A percentile compares a stretch with the other conserved stretches of the same genome.
phyloP scores from a whole-genome alignment of 1,284 basidiomycete species.

The Pseudozyma thailandica region DNA sequence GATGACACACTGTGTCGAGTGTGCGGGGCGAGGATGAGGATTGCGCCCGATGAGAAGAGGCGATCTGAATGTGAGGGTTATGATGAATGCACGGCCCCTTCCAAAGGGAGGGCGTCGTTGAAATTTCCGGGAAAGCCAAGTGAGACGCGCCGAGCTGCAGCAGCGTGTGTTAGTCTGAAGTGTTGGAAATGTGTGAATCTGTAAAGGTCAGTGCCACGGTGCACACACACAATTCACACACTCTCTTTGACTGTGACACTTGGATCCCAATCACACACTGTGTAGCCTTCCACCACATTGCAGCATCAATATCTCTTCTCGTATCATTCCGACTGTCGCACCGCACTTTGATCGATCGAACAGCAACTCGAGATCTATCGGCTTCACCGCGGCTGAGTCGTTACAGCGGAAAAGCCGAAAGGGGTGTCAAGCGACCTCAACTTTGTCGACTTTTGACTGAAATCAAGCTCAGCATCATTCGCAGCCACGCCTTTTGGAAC shows the following conservation, averaged over 20 bases:
- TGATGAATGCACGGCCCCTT: no score
- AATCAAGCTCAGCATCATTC: neutral
- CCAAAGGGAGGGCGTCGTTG: no score
- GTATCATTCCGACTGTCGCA: neutral
- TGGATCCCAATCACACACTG: no score
- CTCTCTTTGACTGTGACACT: no score
- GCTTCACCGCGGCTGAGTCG: neutral
- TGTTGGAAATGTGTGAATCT: slow-evolving; percentile 1
- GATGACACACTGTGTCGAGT: no score
- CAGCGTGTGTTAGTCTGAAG: slow-evolving; percentile 2
- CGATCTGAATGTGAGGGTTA: neutral
- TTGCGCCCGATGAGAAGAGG: neutral
- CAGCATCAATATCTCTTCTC: no score
- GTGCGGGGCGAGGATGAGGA: no score
- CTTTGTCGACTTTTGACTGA: neutral
- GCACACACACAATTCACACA: neutral
- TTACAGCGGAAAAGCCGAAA: neutral
- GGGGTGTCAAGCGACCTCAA: neutral
- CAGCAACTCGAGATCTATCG: neutral
- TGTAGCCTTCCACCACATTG: neutral
- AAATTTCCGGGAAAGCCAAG: no score
- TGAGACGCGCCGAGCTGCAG: neutral
- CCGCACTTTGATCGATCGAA: neutral
- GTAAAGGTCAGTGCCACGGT: slow-evolving; percentile 3
- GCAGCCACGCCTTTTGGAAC: no score